These are phyloP conservation scores for Brassica incana DNA, from an alignment of 345 rosid species.

Conservation along the genomic window DNA sequence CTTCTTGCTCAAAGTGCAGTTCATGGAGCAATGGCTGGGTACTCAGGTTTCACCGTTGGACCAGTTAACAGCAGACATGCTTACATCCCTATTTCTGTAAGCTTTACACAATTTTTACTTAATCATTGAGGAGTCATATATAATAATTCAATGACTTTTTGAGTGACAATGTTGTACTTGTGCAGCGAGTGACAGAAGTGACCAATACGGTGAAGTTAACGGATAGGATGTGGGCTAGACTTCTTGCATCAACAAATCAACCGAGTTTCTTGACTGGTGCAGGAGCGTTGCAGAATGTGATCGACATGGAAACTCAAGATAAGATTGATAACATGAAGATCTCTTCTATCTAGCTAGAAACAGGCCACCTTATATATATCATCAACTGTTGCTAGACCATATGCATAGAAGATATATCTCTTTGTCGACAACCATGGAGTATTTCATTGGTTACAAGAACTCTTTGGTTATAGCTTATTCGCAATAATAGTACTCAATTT, in stretches of 20 bases:
- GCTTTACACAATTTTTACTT: conserved; percentile 12
- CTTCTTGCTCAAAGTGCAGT: conserved; percentile 97
- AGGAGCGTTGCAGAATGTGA: conserved; percentile 39
- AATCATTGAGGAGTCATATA: too few relatives aligned
- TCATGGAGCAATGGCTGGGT: conserved; percentile 99
- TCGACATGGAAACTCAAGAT: conserved; percentile 39
- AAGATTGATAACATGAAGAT: conserved; percentile 46
- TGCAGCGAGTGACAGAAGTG: conserved; percentile 79
- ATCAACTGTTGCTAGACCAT: conserved; percentile 8
- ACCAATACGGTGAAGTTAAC: conserved; percentile 79
- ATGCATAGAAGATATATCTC: background rate
- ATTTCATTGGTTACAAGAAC: conserved; percentile 27
- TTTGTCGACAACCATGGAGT: background rate
- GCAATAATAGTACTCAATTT: conserved; percentile 30
- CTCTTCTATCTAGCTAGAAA: conserved; percentile 38
- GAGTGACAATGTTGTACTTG: conserved; percentile 30
- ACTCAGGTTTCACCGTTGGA: conserved; percentile 93
- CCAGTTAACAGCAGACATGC: conserved; percentile 93
- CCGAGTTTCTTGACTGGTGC: conserved; percentile 71
- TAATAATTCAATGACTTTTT: background rate
- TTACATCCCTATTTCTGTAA: conserved; percentile 81
- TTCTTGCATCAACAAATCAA: conserved; percentile 91
- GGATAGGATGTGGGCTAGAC: conserved; percentile 97
- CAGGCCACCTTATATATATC: conserved; percentile 15
- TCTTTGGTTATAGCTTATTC: conserved; percentile 15